Evolutionary conservation across 2,329 filamentous ascomycete genomes (phyloP).

Genomic region (Magnaporthiopsis poae): DNA sequence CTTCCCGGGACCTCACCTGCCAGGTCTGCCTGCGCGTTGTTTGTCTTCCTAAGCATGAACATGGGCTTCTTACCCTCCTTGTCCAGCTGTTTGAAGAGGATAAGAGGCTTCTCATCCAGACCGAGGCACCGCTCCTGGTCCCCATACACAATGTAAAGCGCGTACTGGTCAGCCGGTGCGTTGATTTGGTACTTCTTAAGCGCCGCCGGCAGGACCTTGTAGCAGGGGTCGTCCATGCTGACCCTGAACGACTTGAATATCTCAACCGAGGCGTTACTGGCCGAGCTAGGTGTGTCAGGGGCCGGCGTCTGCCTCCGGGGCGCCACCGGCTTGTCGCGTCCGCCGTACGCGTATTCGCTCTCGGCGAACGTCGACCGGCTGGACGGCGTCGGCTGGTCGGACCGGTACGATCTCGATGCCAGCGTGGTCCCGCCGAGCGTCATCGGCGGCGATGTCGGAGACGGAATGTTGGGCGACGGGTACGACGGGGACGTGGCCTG

Average conservation of each 20-base stretch:
- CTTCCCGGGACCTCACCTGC: slow-evolving; percentile 39
- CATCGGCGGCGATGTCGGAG: slow-evolving; percentile 57
- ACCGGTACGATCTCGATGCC: slow-evolving; percentile 51
- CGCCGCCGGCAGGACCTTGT: slow-evolving; percentile 90
- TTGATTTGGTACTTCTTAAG: slow-evolving; percentile 98
- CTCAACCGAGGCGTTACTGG: slow-evolving; percentile 60
- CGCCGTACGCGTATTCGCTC: slow-evolving; percentile 32
- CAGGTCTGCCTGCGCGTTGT: slow-evolving; percentile 39
- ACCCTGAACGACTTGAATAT: slow-evolving; percentile 99
- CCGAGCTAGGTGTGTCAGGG: slow-evolving; percentile 45
- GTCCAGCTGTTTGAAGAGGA: slow-evolving; percentile 93
- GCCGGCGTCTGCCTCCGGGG: slow-evolving; percentile 54
- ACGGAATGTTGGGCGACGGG: slow-evolving; percentile 57
- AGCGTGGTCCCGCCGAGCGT: slow-evolving; percentile 41
- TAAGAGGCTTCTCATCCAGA: slow-evolving; percentile 84
- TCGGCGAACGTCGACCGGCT: slow-evolving; percentile 46
- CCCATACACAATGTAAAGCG: slow-evolving; percentile 96
- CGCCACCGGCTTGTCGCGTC: slow-evolving; percentile 29
- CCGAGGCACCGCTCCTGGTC: slow-evolving; percentile 91
- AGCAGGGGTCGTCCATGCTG: slow-evolving; percentile 93
- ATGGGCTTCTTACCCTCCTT: slow-evolving; percentile 96
- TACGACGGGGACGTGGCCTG: slow-evolving; percentile 45
- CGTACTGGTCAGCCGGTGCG: slow-evolving; percentile 93
- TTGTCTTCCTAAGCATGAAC: slow-evolving; percentile 85
- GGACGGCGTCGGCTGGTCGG: slow-evolving; percentile 45